These are phyloP conservation scores for Eremochloa ophiuroides DNA, from an alignment of 176 grass and related monocot species.

Conservation along the genomic window DNA sequence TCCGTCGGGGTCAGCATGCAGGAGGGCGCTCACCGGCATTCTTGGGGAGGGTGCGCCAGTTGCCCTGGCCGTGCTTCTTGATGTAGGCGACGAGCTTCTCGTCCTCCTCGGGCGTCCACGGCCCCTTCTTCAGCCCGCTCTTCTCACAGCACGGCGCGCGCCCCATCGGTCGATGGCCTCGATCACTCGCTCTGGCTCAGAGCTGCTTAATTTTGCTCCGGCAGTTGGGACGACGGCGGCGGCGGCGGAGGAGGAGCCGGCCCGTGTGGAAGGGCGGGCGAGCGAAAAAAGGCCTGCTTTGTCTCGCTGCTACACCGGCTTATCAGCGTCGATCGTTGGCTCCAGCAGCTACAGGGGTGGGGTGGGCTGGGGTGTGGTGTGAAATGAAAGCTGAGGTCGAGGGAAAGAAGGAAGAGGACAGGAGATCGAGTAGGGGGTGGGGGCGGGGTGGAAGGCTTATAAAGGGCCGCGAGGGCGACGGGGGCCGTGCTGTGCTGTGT, in stretches of 20 bases:
- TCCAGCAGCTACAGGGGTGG: background rate
- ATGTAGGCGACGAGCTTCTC: slow-evolving; percentile 93
- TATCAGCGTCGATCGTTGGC: background rate
- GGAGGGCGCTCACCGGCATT: slow-evolving; percentile 75
- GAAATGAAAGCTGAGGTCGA: background rate
- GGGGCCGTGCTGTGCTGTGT: background rate
- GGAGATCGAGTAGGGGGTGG: slow-evolving; percentile 13
- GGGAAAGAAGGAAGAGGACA: background rate
- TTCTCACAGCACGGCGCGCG: slow-evolving; percentile 91
- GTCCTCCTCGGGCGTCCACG: slow-evolving; percentile 92
- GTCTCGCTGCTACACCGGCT: slow-evolving; percentile 12
- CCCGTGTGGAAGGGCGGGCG: background rate
- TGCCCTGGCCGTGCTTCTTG: slow-evolving; percentile 78
- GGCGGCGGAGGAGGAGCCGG: background rate
- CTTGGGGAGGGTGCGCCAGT: slow-evolving; percentile 88
- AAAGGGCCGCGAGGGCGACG: slow-evolving; percentile 34
- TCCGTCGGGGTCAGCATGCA: no score
- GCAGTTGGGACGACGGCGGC: background rate
- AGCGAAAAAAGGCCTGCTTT: slow-evolving; percentile 20
- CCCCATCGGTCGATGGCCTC: slow-evolving; percentile 39
- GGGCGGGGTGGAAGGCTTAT: slow-evolving; percentile 43
- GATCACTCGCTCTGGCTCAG: background rate
- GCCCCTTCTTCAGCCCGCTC: slow-evolving; percentile 84
- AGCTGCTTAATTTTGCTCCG: no score
- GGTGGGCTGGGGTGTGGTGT: no score